Evolutionary conservation across 139 green algal genomes (phyloP), one percentile per base, ranked within the genome.

Genomic region (Pleodorina starrii): DNA sequence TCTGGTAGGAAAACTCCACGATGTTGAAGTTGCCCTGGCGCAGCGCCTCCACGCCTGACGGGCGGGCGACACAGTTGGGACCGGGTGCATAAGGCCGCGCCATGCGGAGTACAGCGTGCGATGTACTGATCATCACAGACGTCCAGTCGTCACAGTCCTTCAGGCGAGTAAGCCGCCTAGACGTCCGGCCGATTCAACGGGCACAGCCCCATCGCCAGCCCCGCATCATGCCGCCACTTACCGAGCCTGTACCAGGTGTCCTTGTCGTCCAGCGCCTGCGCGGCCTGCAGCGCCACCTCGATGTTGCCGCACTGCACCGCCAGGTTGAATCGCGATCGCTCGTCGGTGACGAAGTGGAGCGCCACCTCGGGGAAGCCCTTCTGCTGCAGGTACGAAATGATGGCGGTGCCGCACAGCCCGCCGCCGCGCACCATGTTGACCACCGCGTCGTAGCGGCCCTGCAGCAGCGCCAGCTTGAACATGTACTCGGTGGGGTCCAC

Each of bases 301-400:
- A 99, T 98, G 94, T 99, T 99, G 89, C 96, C 93, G 81, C 93
- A 95, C 91, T 93, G 90, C 89, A 95, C 85, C 1, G 93, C 93
- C 68, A 99, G 95, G 89, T 97, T 98, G 95, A 99, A 99, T 73
- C 97, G 97, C 72, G 97, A 98, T 81, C 95, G 94, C 92, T 99
- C 95, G 89, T 99, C 96, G 10, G 51, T 77, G 12, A 99, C 97
- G 93, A 99, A 99, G 93, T 99, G 97, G 89, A 99, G 95, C 72
- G 97, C 97, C 25, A 99, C 97, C 93, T 99, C 98, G 3, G 98
- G 98, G 95, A 98, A 99, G 48, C 98, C 98, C 95, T 99, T 99
- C 85, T 94, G 89, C 93, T 99, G 97, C 92, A 99, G 94, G 95
- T 99, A 99, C 7, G 95, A 94, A 91, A 99, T 99, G 96, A 99